These are phyloP conservation scores for Pleurotus giganteus DNA, from an alignment of 768 basidiomycete species.

Conservation along the genomic window DNA sequence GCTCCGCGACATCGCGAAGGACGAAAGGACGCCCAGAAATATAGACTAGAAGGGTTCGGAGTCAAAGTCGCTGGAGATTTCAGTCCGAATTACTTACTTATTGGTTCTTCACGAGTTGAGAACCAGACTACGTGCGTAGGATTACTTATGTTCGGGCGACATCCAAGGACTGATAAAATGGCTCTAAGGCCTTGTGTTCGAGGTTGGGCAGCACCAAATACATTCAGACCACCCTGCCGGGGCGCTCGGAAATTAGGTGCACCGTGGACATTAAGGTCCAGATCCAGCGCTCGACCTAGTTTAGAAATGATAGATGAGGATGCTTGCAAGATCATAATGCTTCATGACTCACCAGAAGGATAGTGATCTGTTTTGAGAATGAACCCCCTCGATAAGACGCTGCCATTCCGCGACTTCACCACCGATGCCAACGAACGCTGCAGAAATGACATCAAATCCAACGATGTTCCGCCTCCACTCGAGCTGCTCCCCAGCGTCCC, in stretches of 20 bases:
- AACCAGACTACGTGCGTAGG: constrained; percentile 90
- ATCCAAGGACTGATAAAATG: constrained; percentile 81
- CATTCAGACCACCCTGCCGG: constrained; percentile 74
- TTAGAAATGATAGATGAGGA: constrained; percentile 7
- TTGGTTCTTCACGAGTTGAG: constrained; percentile 94
- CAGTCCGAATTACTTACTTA: constrained; percentile 51
- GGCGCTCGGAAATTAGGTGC: constrained; percentile 95
- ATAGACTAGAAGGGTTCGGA: constrained; percentile 49
- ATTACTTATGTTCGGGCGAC: constrained; percentile 59
- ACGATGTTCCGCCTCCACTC: constrained; percentile 28
- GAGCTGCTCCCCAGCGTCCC: constrained; percentile 11
- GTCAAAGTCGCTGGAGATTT: not conserved
- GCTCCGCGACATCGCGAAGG: constrained; percentile 82
- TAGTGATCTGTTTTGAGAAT: constrained; percentile 94
- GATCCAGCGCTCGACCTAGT: constrained; percentile 81
- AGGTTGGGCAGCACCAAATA: constrained; percentile 95
- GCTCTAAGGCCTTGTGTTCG: constrained; percentile 89
- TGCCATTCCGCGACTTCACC: constrained; percentile 81
- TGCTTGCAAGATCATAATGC: not conserved
- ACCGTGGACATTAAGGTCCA: constrained; percentile 89
- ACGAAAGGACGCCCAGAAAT: constrained; percentile 94
- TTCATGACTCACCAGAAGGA: constrained; percentile 55
- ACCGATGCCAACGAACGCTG: constrained; percentile 68
- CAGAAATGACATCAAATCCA: constrained; percentile 64
- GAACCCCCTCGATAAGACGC: constrained; percentile 83